A percentile compares a stretch with the other conserved stretches of the same genome.
Evolutionary conservation across 2,329 filamentous ascomycete genomes (phyloP).

Genomic region (Penicillium paneum): DNA sequence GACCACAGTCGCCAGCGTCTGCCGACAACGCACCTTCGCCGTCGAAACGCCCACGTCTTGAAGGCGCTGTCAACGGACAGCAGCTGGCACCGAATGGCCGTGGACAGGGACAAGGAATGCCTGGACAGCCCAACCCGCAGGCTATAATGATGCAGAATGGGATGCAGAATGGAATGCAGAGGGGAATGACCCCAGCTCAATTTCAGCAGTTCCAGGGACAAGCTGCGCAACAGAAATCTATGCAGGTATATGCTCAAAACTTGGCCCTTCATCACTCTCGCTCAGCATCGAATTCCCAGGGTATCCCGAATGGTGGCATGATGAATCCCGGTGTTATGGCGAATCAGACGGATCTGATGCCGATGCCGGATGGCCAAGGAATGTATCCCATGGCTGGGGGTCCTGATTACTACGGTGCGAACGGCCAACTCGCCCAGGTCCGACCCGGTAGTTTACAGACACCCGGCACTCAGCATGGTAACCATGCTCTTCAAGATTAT

Average conservation of each 20-base stretch:
- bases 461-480: conserved; percentile 45
- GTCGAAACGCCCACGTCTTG: conserved; percentile 81
- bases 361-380: conserved; percentile 61
- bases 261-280: conserved; percentile 75
- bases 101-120: conserved; percentile 67
- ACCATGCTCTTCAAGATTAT: conserved; percentile 66
- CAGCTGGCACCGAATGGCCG: conserved; percentile 75
- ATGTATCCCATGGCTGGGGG: conserved; percentile 40
- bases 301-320: conserved; percentile 71
- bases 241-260: conserved; percentile 82
- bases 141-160: conserved; percentile 57
- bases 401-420: conserved; percentile 57
- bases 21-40: conserved; percentile 88
- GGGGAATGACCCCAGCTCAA: conserved; percentile 69
- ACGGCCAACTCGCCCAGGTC: conserved; percentile 53
- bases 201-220: conserved; percentile 64
- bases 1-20: conserved; percentile 76
- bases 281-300: conserved; percentile 74
- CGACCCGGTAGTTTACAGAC: conserved; percentile 40
- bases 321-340: conserved; percentile 63
- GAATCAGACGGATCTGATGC: conserved; percentile 79
- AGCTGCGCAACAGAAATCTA: conserved; percentile 72
- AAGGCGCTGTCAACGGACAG: conserved; percentile 70
- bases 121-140: conserved; percentile 61
- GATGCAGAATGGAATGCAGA: conserved; percentile 67